Evolutionary conservation across 1,284 basidiomycete genomes (phyloP).

Genomic region (Cryptococcus depauperatus): DNA sequence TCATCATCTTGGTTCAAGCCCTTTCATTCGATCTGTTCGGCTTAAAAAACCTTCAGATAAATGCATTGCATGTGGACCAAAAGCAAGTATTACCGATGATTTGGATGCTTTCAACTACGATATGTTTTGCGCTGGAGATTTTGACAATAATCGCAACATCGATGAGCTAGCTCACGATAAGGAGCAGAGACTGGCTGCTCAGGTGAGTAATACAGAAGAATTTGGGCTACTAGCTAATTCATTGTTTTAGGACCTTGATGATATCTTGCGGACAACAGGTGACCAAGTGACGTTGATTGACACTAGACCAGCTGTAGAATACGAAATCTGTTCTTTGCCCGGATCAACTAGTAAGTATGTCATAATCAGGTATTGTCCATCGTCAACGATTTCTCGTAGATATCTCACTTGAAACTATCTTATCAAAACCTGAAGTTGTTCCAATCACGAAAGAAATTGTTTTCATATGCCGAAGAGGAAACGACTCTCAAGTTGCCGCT

Average conservation of each 20-base stretch:
- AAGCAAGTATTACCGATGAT: conserved; percentile 21
- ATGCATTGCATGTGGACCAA: conserved; percentile 34
- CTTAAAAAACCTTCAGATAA: conserved; percentile 53
- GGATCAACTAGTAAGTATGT: conserved; percentile 67
- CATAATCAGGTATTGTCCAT: not conserved
- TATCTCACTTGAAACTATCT: conserved; percentile 32
- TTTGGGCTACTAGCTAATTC: not conserved
- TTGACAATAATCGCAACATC: conserved; percentile 16
- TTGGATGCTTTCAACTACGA: conserved; percentile 55
- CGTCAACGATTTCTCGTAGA: conserved; percentile 29
- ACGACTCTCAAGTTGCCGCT: conserved; percentile 85
- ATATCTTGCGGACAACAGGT: conserved; percentile 2
- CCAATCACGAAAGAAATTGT: conserved; percentile 44
- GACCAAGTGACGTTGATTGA: conserved; percentile 55
- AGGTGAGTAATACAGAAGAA: conserved; percentile 11
- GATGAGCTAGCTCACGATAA: conserved; percentile 28
- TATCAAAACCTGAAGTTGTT: conserved; percentile 21
- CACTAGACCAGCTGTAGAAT: conserved; percentile 73
- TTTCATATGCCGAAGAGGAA: conserved; percentile 79
- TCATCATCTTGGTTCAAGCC: conserved; percentile 25
- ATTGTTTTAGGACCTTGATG: conserved; percentile 15
- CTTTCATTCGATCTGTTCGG: conserved; percentile 75
- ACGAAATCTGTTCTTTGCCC: conserved; percentile 74
- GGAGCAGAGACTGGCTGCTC: conserved; percentile 31
- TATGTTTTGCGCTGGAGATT: conserved; percentile 60